Evolutionary conservation across 306 rosid species (phyloP).

Genomic region (Cucumis hystrix): DNA sequence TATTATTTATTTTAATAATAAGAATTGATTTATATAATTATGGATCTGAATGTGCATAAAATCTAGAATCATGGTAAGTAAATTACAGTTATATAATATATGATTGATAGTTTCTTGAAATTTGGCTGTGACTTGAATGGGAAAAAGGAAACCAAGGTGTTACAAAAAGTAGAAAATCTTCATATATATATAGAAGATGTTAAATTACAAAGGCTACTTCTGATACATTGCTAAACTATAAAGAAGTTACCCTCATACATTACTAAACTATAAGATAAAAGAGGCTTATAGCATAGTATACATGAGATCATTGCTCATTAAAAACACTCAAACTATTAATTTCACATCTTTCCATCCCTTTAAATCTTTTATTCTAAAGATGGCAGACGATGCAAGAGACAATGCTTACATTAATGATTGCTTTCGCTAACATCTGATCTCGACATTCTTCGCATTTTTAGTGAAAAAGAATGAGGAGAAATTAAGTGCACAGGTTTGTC

Average conservation of each 20-base stretch:
- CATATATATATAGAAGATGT: background rate
- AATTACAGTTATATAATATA: too few species aligned
- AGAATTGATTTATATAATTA: too few species aligned
- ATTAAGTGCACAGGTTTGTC: constrained; percentile 18
- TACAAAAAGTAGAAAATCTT: background rate
- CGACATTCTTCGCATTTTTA: constrained; percentile 15
- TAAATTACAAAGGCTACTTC: background rate
- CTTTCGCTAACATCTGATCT: background rate
- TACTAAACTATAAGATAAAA: background rate
- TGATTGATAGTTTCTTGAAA: too few species aligned
- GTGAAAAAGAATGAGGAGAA: constrained; percentile 22
- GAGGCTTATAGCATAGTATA: background rate
- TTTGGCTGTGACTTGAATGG: background rate
- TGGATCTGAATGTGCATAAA: too few species aligned
- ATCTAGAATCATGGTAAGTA: too few species aligned
- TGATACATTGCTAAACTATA: background rate
- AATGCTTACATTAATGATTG: background rate
- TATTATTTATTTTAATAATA: too few species aligned
- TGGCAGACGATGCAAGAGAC: background rate
- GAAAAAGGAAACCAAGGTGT: too few species aligned
- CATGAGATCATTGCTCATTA: background rate
- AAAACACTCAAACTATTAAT: background rate
- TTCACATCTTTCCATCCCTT: background rate
- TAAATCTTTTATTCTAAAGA: background rate
- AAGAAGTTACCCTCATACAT: background rate